These are phyloP conservation scores for Ogataea wickerhamii DNA, from an alignment of 805 yeast species.

Conservation along the genomic window DNA sequence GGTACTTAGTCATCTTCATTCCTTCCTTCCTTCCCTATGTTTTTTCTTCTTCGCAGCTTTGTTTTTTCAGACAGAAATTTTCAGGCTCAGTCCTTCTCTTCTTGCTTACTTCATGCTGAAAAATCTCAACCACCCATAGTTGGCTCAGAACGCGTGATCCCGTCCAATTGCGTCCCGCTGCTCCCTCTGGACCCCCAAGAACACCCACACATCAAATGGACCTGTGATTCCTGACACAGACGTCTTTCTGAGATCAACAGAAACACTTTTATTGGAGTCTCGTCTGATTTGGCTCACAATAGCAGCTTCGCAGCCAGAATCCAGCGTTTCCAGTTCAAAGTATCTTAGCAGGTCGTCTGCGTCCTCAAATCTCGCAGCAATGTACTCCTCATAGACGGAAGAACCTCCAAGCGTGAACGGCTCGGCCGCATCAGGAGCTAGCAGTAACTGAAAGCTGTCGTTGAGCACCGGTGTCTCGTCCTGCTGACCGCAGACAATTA, in stretches of 20 bases:
- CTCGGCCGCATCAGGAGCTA: conserved; percentile 1
- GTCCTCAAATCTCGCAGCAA: conserved; percentile 5
- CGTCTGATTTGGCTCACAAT: background rate
- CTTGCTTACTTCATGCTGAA: too few relatives aligned
- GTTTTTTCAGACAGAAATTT: too few relatives aligned
- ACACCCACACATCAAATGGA: background rate
- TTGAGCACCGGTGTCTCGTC: conserved; percentile 1
- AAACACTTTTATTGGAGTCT: background rate
- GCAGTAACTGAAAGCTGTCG: conserved; percentile 8
- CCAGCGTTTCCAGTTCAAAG: conserved; percentile 5
- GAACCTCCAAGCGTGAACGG: background rate
- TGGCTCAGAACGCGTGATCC: too few relatives aligned
- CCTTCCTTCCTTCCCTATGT: too few relatives aligned
- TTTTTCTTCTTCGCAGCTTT: too few relatives aligned
- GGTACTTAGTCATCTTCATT: too few relatives aligned
- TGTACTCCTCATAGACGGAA: conserved; percentile 1
- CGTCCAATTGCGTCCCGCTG: too few relatives aligned
- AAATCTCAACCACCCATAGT: too few relatives aligned
- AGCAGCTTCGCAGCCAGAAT: background rate
- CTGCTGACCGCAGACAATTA: conserved; percentile 3
- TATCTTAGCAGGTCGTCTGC: conserved; percentile 2
- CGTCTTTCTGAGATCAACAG: background rate
- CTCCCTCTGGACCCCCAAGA: too few relatives aligned
- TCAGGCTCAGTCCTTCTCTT: too few relatives aligned
- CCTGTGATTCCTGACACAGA: background rate